A percentile compares a stretch with the other conserved stretches of the same genome.
phyloP scores from a whole-genome alignment of 164 flowering plant species.

The Magnolia sinica region DNA sequence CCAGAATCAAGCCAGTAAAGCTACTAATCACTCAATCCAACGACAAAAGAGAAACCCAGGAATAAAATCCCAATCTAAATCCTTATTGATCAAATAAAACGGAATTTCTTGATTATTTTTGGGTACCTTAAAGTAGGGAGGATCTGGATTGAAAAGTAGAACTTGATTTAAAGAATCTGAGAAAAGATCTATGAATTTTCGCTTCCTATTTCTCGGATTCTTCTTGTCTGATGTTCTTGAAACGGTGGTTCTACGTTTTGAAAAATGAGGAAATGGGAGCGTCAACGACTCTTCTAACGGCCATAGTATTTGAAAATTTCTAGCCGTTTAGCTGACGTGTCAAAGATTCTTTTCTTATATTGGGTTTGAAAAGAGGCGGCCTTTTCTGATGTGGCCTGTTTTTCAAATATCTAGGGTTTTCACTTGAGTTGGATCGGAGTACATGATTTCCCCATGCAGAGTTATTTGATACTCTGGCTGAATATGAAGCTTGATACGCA shows the following conservation, averaged over 20 bases:
- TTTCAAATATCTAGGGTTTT: no score
- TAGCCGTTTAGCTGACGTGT: neutral
- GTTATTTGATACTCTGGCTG: no score
- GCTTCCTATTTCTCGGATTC: neutral
- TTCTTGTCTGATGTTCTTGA: neutral
- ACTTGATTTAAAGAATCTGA: neutral
- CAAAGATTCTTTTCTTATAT: neutral
- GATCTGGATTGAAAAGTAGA: neutral
- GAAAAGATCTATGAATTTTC: conserved; percentile 1
- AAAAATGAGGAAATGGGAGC: neutral
- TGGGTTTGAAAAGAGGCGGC: neutral
- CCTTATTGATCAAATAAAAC: no score
- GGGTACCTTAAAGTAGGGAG: neutral
- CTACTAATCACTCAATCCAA: neutral
- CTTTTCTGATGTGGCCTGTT: no score
- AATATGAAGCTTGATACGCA: no score
- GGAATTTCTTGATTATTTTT: neutral
- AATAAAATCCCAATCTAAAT: no score
- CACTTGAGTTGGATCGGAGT: no score
- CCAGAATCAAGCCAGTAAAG: neutral
- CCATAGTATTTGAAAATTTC: neutral
- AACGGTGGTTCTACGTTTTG: neutral
- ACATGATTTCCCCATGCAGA: no score
- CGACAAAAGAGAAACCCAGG: neutral
- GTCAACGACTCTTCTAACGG: neutral